phyloP scores from a whole-genome alignment of 768 basidiomycete species.

The Coprinopsis sp. region DNA sequence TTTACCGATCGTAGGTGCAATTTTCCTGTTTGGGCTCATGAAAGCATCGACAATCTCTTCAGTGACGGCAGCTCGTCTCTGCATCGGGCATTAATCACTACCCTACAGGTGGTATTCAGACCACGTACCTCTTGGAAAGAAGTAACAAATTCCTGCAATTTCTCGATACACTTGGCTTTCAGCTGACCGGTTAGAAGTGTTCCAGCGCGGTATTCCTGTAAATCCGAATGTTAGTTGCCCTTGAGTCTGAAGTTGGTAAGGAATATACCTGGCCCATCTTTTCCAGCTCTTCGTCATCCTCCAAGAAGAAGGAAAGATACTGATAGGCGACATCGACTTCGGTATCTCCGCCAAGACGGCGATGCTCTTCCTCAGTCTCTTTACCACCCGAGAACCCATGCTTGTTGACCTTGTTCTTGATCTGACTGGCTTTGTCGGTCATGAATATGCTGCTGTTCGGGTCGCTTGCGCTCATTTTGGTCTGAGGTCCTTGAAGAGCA shows the following conservation, averaged over 20 bases:
- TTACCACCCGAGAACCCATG: constrained; percentile 95
- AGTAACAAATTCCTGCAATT: constrained; percentile 77
- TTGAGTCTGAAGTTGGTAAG: background rate
- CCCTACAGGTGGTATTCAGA: background rate
- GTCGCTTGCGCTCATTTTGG: constrained; percentile 98
- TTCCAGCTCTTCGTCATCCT: constrained; percentile 86
- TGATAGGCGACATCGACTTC: constrained; percentile 96
- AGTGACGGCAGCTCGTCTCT: constrained; percentile 79
- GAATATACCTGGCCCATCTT: constrained; percentile 65
- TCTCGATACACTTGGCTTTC: constrained; percentile 81
- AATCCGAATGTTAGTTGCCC: background rate
- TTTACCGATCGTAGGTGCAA: constrained; percentile 53
- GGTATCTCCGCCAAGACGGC: constrained; percentile 81
- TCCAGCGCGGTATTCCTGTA: constrained; percentile 88
- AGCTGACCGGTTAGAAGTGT: constrained; percentile 84
- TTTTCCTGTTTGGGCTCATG: constrained; percentile 79
- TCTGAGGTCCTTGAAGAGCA: constrained; percentile 94
- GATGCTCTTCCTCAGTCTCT: constrained; percentile 95
- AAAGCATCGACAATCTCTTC: constrained; percentile 70
- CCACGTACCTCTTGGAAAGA: constrained; percentile 75
- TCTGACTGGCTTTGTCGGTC: constrained; percentile 87
- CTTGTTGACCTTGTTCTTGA: constrained; percentile 95
- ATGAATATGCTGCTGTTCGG: constrained; percentile 92
- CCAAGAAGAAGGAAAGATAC: constrained; percentile 92
- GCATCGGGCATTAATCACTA: constrained; percentile 11